These are phyloP conservation scores for Pistacia integerrima DNA, from an alignment of 345 rosid genomes.

Conservation along the genomic window DNA sequence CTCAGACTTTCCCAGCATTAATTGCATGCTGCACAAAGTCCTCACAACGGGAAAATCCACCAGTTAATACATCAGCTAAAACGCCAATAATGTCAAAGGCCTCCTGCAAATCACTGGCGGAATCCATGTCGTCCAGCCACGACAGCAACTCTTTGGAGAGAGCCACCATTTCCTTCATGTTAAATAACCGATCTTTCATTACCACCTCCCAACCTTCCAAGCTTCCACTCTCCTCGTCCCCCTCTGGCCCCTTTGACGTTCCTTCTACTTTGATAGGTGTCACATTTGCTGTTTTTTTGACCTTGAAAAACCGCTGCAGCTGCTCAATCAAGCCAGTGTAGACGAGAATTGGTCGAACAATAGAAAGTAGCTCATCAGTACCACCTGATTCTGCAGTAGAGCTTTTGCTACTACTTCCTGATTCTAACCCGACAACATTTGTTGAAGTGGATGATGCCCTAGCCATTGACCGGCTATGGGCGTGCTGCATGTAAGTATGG, in stretches of 20 bases:
- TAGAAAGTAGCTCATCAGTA: slow-evolving; percentile 59
- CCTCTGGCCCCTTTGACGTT: slow-evolving; percentile 32
- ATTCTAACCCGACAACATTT: slow-evolving; percentile 34
- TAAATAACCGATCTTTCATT: slow-evolving; percentile 74
- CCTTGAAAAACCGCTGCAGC: slow-evolving; percentile 79
- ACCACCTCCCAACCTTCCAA: slow-evolving; percentile 77
- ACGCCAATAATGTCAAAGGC: slow-evolving; percentile 85
- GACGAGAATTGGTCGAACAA: slow-evolving; percentile 78
- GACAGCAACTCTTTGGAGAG: slow-evolving; percentile 79
- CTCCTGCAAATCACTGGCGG: slow-evolving; percentile 78
- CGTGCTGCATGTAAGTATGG: slow-evolving; percentile 89
- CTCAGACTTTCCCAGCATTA: slow-evolving; percentile 57
- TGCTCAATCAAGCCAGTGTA: slow-evolving; percentile 93
- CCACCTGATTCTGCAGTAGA: slow-evolving; percentile 39
- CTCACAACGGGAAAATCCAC: slow-evolving; percentile 65
- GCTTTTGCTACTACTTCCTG: slow-evolving; percentile 46
- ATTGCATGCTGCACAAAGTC: slow-evolving; percentile 81
- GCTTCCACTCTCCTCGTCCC: slow-evolving; percentile 45
- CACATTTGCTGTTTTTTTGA: slow-evolving; percentile 42
- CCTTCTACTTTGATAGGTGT: slow-evolving; percentile 44
- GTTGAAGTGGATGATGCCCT: slow-evolving; percentile 34
- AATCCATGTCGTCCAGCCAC: slow-evolving; percentile 84
- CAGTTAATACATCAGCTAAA: slow-evolving; percentile 70
- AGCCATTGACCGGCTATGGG: slow-evolving; percentile 63
- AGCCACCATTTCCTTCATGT: slow-evolving; percentile 78